Evolutionary conservation across 2,329 filamentous ascomycete species (phyloP), one percentile per base, ranked within the genome.

Genomic region (Trichoderma breve): DNA sequence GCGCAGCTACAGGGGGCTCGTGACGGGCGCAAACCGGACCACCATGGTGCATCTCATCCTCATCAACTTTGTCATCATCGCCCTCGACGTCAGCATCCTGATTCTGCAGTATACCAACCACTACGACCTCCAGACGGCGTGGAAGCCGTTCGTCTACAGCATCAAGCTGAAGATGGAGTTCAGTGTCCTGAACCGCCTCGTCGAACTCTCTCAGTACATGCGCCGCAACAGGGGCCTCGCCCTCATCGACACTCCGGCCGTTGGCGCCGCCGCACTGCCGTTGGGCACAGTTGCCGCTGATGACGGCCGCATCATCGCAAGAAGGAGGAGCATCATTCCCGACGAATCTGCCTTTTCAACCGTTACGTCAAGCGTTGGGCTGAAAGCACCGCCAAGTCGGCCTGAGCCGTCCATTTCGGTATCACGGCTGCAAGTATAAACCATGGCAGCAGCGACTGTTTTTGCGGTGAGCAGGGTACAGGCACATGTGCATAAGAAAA

Each of bases 21-120:
- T 65, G 21, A 69, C 12, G 30, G 73, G 70, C 63, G 51, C 47
- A 15, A 36, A 53, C 6, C 73, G 72, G 3, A 55, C 65, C 26
- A 74, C 76, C 69, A 71, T 74, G 39, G 39, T 43, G 32, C 82
- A 84, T 73, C 76, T 85, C 5, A 80, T 84, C 14, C 77, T 79
- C 21, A 81, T 85, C 51, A 85, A 85, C 72, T 73, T 83, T 6
- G 55, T 81, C 6, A 81, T 84, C 51, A 78, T 86, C 39, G 55
- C 80, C 6, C 79, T 85, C 75, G 83, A 85, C 72, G 63, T 84
- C 26, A 75, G 81, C 28, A 76, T 81, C 30, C 57, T 81, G 18
- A 75, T 55, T 21, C 74, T 81, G 47, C 76, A 81, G 72, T 80
- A 76, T 70, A 61, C 76, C 3, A 73, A 77, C 14, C 72, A 76